Evolutionary conservation across 352 stramenopile genomes (phyloP).

Genomic region (Lagenidium giganteum): DNA sequence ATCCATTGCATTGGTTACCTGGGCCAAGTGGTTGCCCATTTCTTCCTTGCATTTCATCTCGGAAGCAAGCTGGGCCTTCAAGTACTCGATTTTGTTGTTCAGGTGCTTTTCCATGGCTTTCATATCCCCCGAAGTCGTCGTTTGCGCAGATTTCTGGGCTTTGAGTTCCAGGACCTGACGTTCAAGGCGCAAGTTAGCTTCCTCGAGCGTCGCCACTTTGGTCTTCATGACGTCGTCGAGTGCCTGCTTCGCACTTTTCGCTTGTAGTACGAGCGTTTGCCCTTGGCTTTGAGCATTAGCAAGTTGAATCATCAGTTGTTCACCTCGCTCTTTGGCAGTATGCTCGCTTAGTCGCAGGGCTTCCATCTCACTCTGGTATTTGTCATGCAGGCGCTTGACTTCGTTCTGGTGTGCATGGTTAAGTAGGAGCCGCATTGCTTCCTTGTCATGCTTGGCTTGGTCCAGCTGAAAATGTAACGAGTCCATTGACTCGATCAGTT

Average conservation of each 20-base stretch:
- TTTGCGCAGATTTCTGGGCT: slow-evolving; percentile 7
- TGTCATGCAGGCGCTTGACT: slow-evolving; percentile 38
- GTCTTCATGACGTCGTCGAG: slow-evolving; percentile 37
- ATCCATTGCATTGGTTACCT: slow-evolving; percentile 43
- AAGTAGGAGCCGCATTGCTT: slow-evolving; percentile 22
- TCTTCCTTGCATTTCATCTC: slow-evolving; percentile 77
- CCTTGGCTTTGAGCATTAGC: slow-evolving; percentile 32
- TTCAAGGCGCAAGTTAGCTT: slow-evolving; percentile 48
- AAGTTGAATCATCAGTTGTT: slow-evolving; percentile 28
- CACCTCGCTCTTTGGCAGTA: slow-evolving; percentile 31
- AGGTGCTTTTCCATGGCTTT: slow-evolving; percentile 51
- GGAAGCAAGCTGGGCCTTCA: slow-evolving; percentile 61
- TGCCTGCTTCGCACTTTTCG: slow-evolving; percentile 27
- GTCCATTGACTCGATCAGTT: slow-evolving; percentile 59
- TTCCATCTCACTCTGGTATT: slow-evolving; percentile 48
- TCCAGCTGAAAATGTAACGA: slow-evolving; percentile 41
- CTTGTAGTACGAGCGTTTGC: slow-evolving; percentile 31
- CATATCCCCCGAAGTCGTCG: slow-evolving; percentile 17
- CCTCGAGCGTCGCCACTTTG: slow-evolving; percentile 34
- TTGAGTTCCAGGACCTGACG: slow-evolving; percentile 29
- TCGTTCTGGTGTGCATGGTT: slow-evolving; percentile 28
- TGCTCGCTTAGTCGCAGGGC: slow-evolving; percentile 39
- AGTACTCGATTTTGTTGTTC: slow-evolving; percentile 61
- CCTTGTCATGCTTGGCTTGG: slow-evolving; percentile 21
- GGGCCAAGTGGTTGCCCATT: slow-evolving; percentile 39